phyloP scores from a whole-genome alignment of 208 protist genomes.

The Leishmania guyanensis region DNA sequence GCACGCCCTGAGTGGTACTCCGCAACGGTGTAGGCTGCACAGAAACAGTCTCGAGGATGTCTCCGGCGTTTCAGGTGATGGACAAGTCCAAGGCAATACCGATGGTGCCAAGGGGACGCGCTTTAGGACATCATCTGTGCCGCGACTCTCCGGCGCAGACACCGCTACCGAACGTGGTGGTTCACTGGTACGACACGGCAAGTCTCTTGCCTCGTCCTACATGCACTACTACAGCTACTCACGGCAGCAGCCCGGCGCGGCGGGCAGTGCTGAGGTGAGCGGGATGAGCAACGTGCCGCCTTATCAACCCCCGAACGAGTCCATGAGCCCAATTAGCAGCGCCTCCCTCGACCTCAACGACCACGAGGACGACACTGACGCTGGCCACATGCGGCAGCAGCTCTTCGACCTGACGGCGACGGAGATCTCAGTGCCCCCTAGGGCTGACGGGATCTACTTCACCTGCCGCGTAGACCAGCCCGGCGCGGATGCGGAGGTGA shows the following conservation, averaged over 20 bases:
- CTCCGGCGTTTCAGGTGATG: not conserved
- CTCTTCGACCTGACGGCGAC: constrained; percentile 20
- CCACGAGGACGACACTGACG: constrained; percentile 31
- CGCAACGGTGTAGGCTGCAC: not conserved
- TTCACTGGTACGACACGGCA: not conserved
- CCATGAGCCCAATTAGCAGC: constrained; percentile 53
- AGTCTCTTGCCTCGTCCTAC: not conserved
- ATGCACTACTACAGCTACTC: not conserved
- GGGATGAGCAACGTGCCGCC: constrained; percentile 34
- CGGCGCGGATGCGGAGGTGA: not conserved
- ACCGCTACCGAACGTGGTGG: not conserved
- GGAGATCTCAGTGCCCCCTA: not conserved
- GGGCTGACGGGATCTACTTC: not conserved
- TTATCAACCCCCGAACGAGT: constrained; percentile 30
- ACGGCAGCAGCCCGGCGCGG: constrained; percentile 13
- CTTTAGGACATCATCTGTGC: not conserved
- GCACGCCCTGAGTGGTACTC: not conserved
- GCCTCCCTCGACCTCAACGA: constrained; percentile 35
- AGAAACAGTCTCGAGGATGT: not conserved
- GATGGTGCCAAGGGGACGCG: not conserved
- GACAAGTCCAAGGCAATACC: not conserved
- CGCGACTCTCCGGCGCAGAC: not conserved
- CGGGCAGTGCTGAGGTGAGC: constrained; percentile 30
- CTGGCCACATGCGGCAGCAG: constrained; percentile 28
- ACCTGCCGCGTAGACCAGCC: not conserved